phyloP scores from a whole-genome alignment of 2,329 filamentous ascomycete genomes.

The Scedosporium dehoogii region DNA sequence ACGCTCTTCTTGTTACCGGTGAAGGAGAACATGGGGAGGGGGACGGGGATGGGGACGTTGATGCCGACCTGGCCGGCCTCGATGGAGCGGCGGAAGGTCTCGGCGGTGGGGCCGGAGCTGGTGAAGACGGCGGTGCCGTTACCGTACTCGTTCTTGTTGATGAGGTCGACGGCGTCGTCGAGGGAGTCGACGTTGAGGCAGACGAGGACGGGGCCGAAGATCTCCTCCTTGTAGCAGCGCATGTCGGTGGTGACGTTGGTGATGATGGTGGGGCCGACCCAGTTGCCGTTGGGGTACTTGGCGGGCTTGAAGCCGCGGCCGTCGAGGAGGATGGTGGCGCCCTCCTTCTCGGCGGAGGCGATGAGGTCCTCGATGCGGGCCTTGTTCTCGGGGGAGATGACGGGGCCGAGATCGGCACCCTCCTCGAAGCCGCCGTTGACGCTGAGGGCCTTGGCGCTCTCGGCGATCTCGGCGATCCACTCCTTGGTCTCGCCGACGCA shows the following conservation, averaged over 20 bases:
- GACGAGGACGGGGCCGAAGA: slow-evolving; percentile 77
- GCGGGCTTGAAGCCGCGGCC: slow-evolving; percentile 63
- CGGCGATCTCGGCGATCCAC: slow-evolving; percentile 70
- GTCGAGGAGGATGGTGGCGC: slow-evolving; percentile 73
- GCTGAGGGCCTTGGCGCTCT: slow-evolving; percentile 61
- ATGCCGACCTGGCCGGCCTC: slow-evolving; percentile 80
- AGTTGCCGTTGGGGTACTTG: slow-evolving; percentile 70
- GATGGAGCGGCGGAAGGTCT: slow-evolving; percentile 69
- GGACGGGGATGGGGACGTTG: slow-evolving; percentile 71
- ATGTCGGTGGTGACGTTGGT: slow-evolving; percentile 70
- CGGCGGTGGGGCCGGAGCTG: slow-evolving; percentile 63
- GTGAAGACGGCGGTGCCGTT: slow-evolving; percentile 85
- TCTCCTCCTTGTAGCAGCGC: slow-evolving; percentile 78
- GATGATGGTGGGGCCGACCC: slow-evolving; percentile 76
- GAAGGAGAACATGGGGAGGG: slow-evolving; percentile 62
- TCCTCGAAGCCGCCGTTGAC: slow-evolving; percentile 76
- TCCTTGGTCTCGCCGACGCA: slow-evolving; percentile 78
- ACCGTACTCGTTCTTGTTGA: slow-evolving; percentile 80
- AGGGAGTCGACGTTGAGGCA: slow-evolving; percentile 70
- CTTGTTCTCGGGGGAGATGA: slow-evolving; percentile 72
- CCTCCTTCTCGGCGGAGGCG: slow-evolving; percentile 66
- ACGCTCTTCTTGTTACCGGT: slow-evolving; percentile 81
- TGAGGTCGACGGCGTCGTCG: slow-evolving; percentile 69
- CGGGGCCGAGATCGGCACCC: slow-evolving; percentile 70
- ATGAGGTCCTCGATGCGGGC: slow-evolving; percentile 69